Evolutionary conservation across 148 eudicot genomes (phyloP).

Genomic region (Chenopodium suecicum): DNA sequence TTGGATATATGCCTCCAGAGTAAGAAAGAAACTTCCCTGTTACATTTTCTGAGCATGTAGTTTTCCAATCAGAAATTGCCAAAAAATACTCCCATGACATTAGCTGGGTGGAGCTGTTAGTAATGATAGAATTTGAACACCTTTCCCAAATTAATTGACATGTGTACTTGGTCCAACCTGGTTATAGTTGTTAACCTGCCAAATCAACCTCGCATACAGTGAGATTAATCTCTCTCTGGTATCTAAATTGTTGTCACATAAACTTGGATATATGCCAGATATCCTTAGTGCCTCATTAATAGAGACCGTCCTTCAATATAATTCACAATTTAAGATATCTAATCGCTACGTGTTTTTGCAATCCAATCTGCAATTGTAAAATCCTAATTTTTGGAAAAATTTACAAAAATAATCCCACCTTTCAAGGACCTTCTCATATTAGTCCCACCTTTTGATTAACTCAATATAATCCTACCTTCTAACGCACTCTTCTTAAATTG

Average conservation of each 20-base stretch:
- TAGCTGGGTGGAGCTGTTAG: background rate
- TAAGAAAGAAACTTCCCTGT: constrained; percentile 49
- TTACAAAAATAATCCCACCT: no score
- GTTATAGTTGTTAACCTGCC: background rate
- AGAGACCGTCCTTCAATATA: background rate
- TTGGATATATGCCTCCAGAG: constrained; percentile 57
- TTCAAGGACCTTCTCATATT: no score
- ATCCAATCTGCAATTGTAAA: background rate
- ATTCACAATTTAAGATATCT: background rate
- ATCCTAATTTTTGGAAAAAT: background rate
- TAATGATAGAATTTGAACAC: background rate
- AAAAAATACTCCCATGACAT: background rate
- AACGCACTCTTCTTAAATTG: no score
- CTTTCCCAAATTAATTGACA: background rate
- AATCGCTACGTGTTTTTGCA: background rate
- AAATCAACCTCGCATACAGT: background rate
- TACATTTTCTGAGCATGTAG: constrained; percentile 12
- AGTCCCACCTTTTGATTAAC: no score
- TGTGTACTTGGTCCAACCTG: background rate
- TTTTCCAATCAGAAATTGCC: background rate
- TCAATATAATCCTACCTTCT: no score
- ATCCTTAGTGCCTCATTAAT: background rate
- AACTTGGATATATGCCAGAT: background rate
- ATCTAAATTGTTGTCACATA: background rate
- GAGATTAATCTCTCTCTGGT: background rate